Evolutionary conservation across 106 monocot genomes (phyloP).

Genomic region (Apostasia shenzhenica): DNA sequence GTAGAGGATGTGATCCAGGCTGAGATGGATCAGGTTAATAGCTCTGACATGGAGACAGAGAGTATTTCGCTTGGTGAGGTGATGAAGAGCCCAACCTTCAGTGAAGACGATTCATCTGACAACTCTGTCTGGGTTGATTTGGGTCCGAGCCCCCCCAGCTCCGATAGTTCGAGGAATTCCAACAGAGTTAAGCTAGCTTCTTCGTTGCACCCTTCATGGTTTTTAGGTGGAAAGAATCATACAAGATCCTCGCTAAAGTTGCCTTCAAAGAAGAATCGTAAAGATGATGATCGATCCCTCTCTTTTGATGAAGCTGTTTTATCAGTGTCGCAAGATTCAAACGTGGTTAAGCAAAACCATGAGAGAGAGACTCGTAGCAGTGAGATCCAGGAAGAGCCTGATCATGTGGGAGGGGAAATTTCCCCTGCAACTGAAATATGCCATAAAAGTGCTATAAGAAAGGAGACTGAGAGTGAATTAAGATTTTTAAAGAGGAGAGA

Average conservation of each 20-base stretch:
- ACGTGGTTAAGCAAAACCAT: conserved; percentile 31
- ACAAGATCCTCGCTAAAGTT: conserved; percentile 41
- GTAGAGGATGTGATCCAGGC: conserved; percentile 66
- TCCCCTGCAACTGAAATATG: conserved; percentile 15
- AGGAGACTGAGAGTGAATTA: conserved; percentile 87
- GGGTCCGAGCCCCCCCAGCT: conserved; percentile 77
- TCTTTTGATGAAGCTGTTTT: conserved; percentile 88
- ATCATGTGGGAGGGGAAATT: neutral
- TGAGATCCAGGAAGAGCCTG: conserved; percentile 73
- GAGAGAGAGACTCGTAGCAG: conserved; percentile 27
- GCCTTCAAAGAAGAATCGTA: conserved; percentile 37
- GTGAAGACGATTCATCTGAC: conserved; percentile 83
- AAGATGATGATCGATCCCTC: conserved; percentile 45
- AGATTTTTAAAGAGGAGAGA: conserved; percentile 71
- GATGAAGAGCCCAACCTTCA: conserved; percentile 91
- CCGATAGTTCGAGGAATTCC: conserved; percentile 41
- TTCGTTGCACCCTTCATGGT: conserved; percentile 64
- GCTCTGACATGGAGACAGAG: conserved; percentile 68
- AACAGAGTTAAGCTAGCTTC: conserved; percentile 50
- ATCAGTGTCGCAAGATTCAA: conserved; percentile 65
- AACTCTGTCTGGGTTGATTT: conserved; percentile 85
- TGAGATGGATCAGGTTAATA: conserved; percentile 76
- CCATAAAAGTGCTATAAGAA: conserved; percentile 79
- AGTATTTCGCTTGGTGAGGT: conserved; percentile 79
- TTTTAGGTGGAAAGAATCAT: conserved; percentile 47